Base-by-base conservation (phyloP, 139 green algal species). In the Chlorella vulgaris region DNA sequence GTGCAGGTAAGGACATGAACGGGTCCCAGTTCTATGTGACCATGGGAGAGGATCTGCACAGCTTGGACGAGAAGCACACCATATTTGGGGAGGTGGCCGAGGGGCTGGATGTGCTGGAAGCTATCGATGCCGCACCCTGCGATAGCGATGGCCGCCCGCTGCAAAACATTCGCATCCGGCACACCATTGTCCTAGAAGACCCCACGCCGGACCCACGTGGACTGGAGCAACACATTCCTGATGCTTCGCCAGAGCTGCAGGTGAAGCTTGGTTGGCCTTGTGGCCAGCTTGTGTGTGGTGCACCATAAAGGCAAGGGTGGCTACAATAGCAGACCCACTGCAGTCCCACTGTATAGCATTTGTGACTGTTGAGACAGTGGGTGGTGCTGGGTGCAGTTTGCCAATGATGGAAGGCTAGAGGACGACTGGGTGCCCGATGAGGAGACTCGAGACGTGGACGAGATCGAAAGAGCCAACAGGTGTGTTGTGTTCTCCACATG, bases 131-230 rank as follows among this genome's bases (percentile, higher is more conserved):
- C 24, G 91, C 93, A 0, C 97, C 94, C 68, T 86, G 90, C n/a
- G 97, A 99, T 77, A 81, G 89, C 1, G 84, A 87, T 10, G 91
- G 90, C 0, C 86, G 94, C 26, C 97, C 97, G 2, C 90, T 93
- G 76, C 96, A 98, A 69, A 99, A 99, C 89, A 98, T 99, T 40
- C 83, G 96, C 55, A 98, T 99, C 70, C 90, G 94, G 42, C 96
- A 98, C 86, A 97, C 96, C 38, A 92, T 97, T 28, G 74, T 99
- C 6, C 90, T 99, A 76, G 97, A 99, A 62, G 97, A 99, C 83
- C 97, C 97, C 0, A 98, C 95, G 58, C 90, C 94, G 10, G 94
- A 99, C 80, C 95, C 95, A 0, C 84, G 89, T 0, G 84, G 90
- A 29, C 88, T 99, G 76, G 91, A 83, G 19, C 87, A 88, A 0